Conservation (phyloP, 164 flowering plant species). For the Magnolia officinalis region DNA sequence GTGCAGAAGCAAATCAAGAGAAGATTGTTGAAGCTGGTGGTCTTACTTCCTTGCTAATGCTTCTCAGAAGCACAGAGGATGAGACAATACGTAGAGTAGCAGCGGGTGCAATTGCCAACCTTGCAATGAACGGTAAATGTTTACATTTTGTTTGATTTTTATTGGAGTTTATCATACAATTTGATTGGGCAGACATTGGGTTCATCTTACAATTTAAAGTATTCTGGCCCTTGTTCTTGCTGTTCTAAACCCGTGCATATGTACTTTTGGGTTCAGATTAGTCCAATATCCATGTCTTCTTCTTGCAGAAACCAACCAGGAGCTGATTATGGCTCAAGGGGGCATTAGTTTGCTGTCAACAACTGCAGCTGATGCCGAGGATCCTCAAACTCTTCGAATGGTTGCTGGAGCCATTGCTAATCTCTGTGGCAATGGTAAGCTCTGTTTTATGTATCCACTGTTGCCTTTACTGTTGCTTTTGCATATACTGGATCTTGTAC, state of each 20-base stretch:
- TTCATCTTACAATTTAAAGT: not conserved
- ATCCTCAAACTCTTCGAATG: slow-evolving; percentile 97
- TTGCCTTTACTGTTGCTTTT: not conserved
- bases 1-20: slow-evolving; percentile 35
- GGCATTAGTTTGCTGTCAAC: slow-evolving; percentile 70
- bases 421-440: slow-evolving; percentile 91
- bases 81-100: slow-evolving; percentile 91
- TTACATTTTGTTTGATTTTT: not conserved
- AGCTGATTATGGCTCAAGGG: slow-evolving; percentile 92
- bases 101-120: slow-evolving; percentile 96
- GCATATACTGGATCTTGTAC: not conserved
- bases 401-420: slow-evolving; percentile 99
- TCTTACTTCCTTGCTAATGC: slow-evolving; percentile 76
- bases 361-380: slow-evolving; percentile 80
- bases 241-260: not conserved
- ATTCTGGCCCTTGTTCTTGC: not conserved
- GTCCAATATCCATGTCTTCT: slow-evolving; percentile 5
- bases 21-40: slow-evolving; percentile 84
- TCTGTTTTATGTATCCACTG: not conserved
- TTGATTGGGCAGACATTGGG: not conserved
- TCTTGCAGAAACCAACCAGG: slow-evolving; percentile 84
- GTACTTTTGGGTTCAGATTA: not conserved
- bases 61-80: slow-evolving; percentile 75
- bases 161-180: not conserved
- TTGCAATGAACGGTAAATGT: slow-evolving; percentile 87